Percentiles rank a stretch among this genome's conserved stretches.
Conservation (phyloP, 495 filamentous ascomycete genomes). For the Hypomontagnella monticulosa region DNA sequence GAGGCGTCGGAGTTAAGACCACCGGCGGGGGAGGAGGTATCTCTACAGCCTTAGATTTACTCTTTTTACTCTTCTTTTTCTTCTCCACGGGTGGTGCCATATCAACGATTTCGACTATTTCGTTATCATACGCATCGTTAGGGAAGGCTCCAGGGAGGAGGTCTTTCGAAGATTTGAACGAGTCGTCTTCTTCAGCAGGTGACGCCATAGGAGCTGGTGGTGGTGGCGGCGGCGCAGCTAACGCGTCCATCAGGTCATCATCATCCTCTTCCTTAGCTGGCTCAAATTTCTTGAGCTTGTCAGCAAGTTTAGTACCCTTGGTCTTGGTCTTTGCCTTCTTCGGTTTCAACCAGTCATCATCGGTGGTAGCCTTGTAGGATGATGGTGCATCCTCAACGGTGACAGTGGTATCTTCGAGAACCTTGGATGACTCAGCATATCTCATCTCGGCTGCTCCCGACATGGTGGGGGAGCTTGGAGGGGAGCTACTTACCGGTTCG, state of each 20-base stretch:
- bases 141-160: slow-evolving; percentile 61
- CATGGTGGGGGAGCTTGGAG: slow-evolving; percentile 3
- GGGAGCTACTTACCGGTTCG: slow-evolving; percentile 36
- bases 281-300: slow-evolving; percentile 64
- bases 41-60: slow-evolving; percentile 47
- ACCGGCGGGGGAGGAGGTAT: slow-evolving; percentile 40
- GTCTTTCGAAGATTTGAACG: slow-evolving; percentile 59
- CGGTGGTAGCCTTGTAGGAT: slow-evolving; percentile 39
- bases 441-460: slow-evolving; percentile 45
- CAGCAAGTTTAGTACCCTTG: slow-evolving; percentile 60
- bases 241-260: slow-evolving; percentile 41
- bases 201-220: slow-evolving; percentile 48
- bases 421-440: slow-evolving; percentile 53
- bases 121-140: slow-evolving; percentile 50
- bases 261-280: slow-evolving; percentile 47
- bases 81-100: slow-evolving; percentile 55
- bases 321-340: slow-evolving; percentile 55
- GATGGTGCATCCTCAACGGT: slow-evolving; percentile 45
- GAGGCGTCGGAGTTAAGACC: slow-evolving; percentile 33
- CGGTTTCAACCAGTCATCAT: slow-evolving; percentile 47
- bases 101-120: slow-evolving; percentile 58
- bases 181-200: slow-evolving; percentile 51
- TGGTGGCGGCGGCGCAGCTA: slow-evolving; percentile 47
- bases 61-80: slow-evolving; percentile 54
- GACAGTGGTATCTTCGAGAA: slow-evolving; percentile 48